These are phyloP conservation scores for Phytophthora niederhauseri DNA, from an alignment of 352 stramenopile species.

Conservation along the genomic window DNA sequence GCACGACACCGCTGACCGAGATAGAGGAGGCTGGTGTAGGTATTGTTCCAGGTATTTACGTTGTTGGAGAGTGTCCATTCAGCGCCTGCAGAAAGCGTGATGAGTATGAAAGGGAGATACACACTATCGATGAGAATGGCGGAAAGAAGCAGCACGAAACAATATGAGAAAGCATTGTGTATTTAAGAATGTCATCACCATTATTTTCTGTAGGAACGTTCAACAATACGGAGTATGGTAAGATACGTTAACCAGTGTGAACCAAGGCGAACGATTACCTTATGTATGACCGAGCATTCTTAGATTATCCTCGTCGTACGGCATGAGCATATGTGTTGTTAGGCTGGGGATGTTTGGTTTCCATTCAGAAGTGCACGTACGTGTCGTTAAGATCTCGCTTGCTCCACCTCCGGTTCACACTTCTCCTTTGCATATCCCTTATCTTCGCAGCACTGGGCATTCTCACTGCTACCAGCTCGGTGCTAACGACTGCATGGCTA, in stretches of 20 bases:
- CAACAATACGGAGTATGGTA: background rate
- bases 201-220: background rate
- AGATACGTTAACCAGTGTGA: background rate
- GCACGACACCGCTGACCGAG: background rate
- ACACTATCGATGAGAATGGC: background rate
- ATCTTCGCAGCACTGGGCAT: too few relatives aligned
- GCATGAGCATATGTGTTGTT: background rate
- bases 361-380: background rate
- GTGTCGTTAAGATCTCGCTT: background rate
- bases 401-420: too few relatives aligned
- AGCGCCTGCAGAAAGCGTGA: background rate
- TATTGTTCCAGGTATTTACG: background rate
- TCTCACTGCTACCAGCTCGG: too few relatives aligned
- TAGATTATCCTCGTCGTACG: background rate
- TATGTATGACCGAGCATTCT: background rate
- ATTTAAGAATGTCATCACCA: background rate
- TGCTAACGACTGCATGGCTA: too few relatives aligned
- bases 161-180: constrained; percentile 1
- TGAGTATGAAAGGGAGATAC: constrained; percentile 1
- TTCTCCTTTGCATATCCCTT: too few relatives aligned
- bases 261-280: background rate
- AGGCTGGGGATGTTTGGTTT: background rate
- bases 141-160: background rate
- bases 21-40: background rate
- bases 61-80: background rate